A percentile compares a stretch with the other conserved stretches of the same genome.
Evolutionary conservation across 73 alveolate genomes (phyloP).

Genomic region (Stentor coeruleus): DNA sequence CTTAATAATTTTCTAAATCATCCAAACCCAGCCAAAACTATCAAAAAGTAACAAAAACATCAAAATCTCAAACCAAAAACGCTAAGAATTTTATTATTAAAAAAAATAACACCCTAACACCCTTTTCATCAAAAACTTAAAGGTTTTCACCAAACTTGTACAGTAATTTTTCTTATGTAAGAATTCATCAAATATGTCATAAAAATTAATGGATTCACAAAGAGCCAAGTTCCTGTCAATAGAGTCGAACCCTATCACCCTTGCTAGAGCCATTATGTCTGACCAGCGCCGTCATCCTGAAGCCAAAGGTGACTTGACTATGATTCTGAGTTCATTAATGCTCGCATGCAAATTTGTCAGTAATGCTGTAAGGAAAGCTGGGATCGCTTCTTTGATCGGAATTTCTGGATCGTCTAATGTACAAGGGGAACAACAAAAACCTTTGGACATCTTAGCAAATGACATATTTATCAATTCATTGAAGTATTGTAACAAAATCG

Average conservation of each 20-base stretch:
- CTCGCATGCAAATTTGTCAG: slow-evolving; percentile 46
- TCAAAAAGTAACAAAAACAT: no score
- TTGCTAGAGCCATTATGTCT: slow-evolving; percentile 6
- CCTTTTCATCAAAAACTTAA: no score
- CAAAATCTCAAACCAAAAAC: no score
- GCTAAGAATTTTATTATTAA: no score
- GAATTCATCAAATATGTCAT: no score
- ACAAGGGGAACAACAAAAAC: slow-evolving; percentile 48
- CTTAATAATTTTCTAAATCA: no score
- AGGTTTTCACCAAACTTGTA: no score
- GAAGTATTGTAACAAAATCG: slow-evolving; percentile 31
- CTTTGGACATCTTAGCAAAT: slow-evolving; percentile 38
- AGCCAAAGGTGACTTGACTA: slow-evolving; percentile 35
- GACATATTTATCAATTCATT: slow-evolving; percentile 32
- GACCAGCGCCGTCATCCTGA: slow-evolving; percentile 30
- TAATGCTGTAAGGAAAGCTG: slow-evolving; percentile 41
- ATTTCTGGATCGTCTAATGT: slow-evolving; percentile 54
- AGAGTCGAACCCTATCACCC: slow-evolving; percentile 26
- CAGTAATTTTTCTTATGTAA: no score
- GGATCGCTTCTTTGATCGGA: slow-evolving; percentile 58
- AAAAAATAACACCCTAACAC: no score
- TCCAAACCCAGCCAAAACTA: no score
- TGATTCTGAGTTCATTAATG: slow-evolving; percentile 33
- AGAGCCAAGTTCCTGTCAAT: slow-evolving; percentile 3
- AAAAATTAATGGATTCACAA: not conserved